Percentiles rank a stretch among this genome's conserved stretches.
Evolutionary conservation across 352 stramenopile species (phyloP).

Genomic region (Thalassiosira delicatula): DNA sequence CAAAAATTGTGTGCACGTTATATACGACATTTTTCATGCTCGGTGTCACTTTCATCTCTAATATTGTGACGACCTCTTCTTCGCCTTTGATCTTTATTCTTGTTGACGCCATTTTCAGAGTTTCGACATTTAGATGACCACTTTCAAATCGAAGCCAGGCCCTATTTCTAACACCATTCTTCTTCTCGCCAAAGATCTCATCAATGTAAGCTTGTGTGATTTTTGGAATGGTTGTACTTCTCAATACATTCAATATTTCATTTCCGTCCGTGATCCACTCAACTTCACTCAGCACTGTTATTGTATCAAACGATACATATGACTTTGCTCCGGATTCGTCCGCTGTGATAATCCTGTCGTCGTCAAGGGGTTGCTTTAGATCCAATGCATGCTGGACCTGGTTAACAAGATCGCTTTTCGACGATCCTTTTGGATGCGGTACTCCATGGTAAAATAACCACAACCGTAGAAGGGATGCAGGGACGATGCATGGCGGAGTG

Average conservation of each 20-base stretch:
- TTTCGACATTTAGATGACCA: slow-evolving; percentile 27
- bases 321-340: slow-evolving; percentile 3
- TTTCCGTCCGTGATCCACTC: slow-evolving; percentile 12
- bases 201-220: slow-evolving; percentile 11
- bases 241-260: background rate
- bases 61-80: background rate
- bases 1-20: too few species aligned
- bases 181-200: slow-evolving; percentile 25
- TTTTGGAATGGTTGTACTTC: background rate
- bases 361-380: slow-evolving; percentile 16
- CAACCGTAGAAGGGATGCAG: background rate
- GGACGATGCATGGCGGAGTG: background rate
- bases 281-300: slow-evolving; percentile 1
- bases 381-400: slow-evolving; percentile 1
- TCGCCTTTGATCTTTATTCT: background rate
- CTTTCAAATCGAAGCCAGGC: slow-evolving; percentile 24
- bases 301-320: slow-evolving; percentile 18
- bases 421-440: slow-evolving; percentile 15
- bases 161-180: slow-evolving; percentile 30
- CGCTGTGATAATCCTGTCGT: background rate
- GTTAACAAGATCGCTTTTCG: slow-evolving; percentile 3
- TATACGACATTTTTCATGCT: too few species aligned
- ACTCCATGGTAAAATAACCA: slow-evolving; percentile 35
- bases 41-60: slow-evolving; percentile 6
- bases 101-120: slow-evolving; percentile 5